Conservation (phyloP, 129 eudicot species). For the Chrysanthemum lavandulifolium region DNA sequence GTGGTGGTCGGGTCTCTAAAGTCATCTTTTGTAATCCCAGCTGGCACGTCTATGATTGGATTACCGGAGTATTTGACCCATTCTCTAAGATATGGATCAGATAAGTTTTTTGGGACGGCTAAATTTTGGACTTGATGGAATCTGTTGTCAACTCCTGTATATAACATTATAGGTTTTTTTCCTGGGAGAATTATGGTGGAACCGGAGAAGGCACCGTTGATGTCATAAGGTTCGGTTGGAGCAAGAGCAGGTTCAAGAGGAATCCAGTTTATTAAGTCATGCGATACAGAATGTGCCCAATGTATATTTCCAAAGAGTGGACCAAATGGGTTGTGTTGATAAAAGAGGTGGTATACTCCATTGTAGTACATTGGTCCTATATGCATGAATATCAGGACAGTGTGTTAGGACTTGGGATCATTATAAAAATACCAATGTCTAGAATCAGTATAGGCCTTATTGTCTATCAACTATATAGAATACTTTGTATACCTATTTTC, state of each 20-base stretch:
- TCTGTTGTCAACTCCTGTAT: slow-evolving; percentile 51
- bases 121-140: slow-evolving; percentile 57
- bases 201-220: slow-evolving; percentile 32
- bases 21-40: slow-evolving; percentile 24
- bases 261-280: slow-evolving; percentile 35
- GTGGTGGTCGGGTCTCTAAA: slow-evolving; percentile 76
- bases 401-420: too few relatives aligned
- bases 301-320: slow-evolving; percentile 17
- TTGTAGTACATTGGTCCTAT: slow-evolving; percentile 26
- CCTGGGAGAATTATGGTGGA: slow-evolving; percentile 58
- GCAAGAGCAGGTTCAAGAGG: slow-evolving; percentile 41
- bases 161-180: slow-evolving; percentile 48
- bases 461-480: too few relatives aligned
- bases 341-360: slow-evolving; percentile 24
- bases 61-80: slow-evolving; percentile 58
- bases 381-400: not conserved
- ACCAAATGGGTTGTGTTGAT: slow-evolving; percentile 19
- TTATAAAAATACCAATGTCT: too few relatives aligned
- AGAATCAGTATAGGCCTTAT: too few relatives aligned
- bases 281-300: slow-evolving; percentile 25
- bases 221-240: slow-evolving; percentile 34
- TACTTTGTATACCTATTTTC: too few relatives aligned
- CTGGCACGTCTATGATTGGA: slow-evolving; percentile 46
- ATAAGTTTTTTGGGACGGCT: slow-evolving; percentile 48
- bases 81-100: slow-evolving; percentile 55